Evolutionary conservation across 23 red algal species (phyloP).

Genomic region (Pyropia haitanensis): DNA sequence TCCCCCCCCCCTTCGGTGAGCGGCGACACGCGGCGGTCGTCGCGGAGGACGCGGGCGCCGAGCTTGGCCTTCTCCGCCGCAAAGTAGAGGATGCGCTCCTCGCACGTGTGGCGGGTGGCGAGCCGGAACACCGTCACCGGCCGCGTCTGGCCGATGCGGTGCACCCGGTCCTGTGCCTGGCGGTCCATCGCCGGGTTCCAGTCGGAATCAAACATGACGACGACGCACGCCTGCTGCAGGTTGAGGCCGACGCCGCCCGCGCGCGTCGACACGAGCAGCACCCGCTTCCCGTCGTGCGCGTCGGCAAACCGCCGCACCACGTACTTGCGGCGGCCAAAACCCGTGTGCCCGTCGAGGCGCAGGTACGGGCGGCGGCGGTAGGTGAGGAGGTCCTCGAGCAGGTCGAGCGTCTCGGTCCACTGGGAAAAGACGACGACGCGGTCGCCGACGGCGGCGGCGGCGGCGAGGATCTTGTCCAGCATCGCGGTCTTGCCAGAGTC

Average conservation of each 20-base stretch:
- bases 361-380: constrained; percentile 7
- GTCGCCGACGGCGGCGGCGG: constrained; percentile 3
- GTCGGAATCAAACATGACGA: constrained; percentile 58
- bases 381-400: constrained; percentile 16
- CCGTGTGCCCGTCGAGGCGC: constrained; percentile 19
- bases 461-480: constrained; percentile 29
- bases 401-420: constrained; percentile 24
- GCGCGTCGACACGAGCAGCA: constrained; percentile 35
- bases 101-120: too few relatives aligned
- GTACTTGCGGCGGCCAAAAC: constrained; percentile 6
- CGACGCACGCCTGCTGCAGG: constrained; percentile 24
- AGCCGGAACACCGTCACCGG: constrained; percentile 22
- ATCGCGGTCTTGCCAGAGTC: constrained; percentile 34
- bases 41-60: too few relatives aligned
- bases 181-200: constrained; percentile 57
- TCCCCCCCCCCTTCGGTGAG: too few relatives aligned
- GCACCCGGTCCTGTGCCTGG: constrained; percentile 41
- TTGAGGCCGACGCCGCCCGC: constrained; percentile 47
- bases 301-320: constrained; percentile 21
- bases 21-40: too few relatives aligned
- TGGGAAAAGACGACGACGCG: constrained; percentile 27
- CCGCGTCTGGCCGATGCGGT: constrained; percentile 39
- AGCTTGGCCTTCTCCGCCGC: constrained; percentile 8
- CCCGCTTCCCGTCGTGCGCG: neutral
- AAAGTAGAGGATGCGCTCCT: neutral